Percentiles rank a stretch among this genome's conserved stretches.
Conservation (phyloP, 1,139 yeast species). For the Kodamaea alishanica region DNA sequence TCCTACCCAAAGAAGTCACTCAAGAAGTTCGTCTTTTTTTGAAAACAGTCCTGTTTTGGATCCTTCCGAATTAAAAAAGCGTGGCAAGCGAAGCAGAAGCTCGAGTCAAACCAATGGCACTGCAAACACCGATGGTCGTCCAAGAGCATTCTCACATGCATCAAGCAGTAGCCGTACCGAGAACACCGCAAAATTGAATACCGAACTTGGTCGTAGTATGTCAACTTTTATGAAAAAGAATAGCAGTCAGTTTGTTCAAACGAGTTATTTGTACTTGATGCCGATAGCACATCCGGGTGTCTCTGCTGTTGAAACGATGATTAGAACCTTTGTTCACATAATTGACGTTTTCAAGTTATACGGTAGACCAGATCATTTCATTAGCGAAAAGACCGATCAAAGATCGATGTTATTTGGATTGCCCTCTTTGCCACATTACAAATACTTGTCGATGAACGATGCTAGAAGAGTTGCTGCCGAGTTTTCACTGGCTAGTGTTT, state of each 20-base stretch:
- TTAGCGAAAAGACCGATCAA: constrained; percentile 44
- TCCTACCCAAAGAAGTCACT: neutral
- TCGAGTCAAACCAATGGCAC: too few species aligned
- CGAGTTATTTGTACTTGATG: constrained; percentile 45
- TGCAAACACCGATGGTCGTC: neutral
- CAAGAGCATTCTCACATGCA: neutral
- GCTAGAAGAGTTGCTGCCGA: constrained; percentile 32
- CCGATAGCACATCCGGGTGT: constrained; percentile 57
- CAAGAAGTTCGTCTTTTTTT: constrained; percentile 6
- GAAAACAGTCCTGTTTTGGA: constrained; percentile 7
- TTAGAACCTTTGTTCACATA: constrained; percentile 49
- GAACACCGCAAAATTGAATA: constrained; percentile 2
- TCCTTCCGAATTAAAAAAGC: constrained; percentile 1
- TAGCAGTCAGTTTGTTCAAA: constrained; percentile 28
- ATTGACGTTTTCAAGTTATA: constrained; percentile 53
- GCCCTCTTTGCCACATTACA: constrained; percentile 54
- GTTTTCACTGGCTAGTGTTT: constrained; percentile 26
- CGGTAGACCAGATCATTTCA: constrained; percentile 52
- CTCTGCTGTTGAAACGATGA: constrained; percentile 54
- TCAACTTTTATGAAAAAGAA: constrained; percentile 24
- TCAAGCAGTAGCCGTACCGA: constrained; percentile 4
- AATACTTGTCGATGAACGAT: constrained; percentile 43
- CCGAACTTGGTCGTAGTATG: constrained; percentile 8
- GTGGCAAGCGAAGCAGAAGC: constrained; percentile 2
- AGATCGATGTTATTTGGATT: constrained; percentile 50